These are phyloP conservation scores for Funneliformis caledonium DNA, from an alignment of 371 early-diverging fungal species.

Conservation along the genomic window DNA sequence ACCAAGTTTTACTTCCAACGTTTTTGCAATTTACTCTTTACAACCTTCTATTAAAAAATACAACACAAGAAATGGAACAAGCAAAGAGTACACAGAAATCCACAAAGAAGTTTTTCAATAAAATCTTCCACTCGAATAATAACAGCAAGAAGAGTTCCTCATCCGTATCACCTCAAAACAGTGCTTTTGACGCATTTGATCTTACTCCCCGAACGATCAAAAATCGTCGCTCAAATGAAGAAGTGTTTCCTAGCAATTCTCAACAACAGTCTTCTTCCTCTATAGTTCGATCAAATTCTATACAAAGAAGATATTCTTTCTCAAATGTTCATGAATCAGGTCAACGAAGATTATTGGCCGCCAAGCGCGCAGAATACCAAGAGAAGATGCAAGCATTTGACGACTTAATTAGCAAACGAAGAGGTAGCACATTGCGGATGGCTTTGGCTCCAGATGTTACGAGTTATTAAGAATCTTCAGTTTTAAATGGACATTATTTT, in stretches of 20 bases:
- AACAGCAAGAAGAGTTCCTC: slow-evolving; percentile 5
- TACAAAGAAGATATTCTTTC: slow-evolving; percentile 26
- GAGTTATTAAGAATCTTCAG: slow-evolving; percentile 1
- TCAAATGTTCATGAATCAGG: slow-evolving; percentile 37
- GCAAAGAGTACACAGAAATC: neutral
- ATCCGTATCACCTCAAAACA: slow-evolving; percentile 4
- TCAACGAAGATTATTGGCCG: slow-evolving; percentile 3
- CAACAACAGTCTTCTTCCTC: neutral
- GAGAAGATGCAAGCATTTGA: slow-evolving; percentile 35
- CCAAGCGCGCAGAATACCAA: slow-evolving; percentile 28
- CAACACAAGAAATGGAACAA: neutral
- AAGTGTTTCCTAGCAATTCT: too few relatives aligned
- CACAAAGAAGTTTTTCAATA: slow-evolving; percentile 21
- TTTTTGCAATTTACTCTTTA: neutral
- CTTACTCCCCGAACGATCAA: neutral
- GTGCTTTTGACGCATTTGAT: too few relatives aligned
- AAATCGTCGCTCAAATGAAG: neutral
- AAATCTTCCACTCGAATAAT: slow-evolving; percentile 9
- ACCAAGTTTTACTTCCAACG: neutral
- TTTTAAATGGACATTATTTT: too few relatives aligned
- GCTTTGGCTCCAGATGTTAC: slow-evolving; percentile 27
- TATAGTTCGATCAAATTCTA: neutral
- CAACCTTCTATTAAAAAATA: neutral
- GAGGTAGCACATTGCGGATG: slow-evolving; percentile 7
- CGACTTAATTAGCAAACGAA: slow-evolving; percentile 23